Evolutionary conservation across 2,329 filamentous ascomycete species (phyloP).

Genomic region (Chaetothyriales sp.): DNA sequence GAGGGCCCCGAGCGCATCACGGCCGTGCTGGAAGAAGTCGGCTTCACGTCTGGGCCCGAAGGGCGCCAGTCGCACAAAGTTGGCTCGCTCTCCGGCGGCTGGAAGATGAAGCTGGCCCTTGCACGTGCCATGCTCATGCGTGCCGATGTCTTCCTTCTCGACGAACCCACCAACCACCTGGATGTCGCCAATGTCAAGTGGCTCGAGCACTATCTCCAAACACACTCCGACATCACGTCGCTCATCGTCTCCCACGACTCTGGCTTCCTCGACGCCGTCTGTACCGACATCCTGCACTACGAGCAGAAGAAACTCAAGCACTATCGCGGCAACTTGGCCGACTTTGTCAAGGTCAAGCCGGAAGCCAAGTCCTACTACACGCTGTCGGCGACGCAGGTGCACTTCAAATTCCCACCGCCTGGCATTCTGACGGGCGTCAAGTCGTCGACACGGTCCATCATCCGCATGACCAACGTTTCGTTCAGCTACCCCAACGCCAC

Average conservation of each 20-base stretch:
- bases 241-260: constrained; percentile 98
- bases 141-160: constrained; percentile 88
- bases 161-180: constrained; percentile 98
- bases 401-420: constrained; percentile 96
- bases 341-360: constrained; percentile 75
- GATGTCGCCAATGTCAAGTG: constrained; percentile 94
- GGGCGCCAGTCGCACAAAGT: constrained; percentile 82
- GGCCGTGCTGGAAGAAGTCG: constrained; percentile 74
- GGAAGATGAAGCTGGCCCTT: constrained; percentile 99
- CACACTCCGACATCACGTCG: constrained; percentile 91
- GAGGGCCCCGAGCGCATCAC: constrained; percentile 71
- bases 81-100: constrained; percentile 89
- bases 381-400: constrained; percentile 69
- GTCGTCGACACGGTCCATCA: constrained; percentile 82
- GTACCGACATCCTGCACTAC: constrained; percentile 98
- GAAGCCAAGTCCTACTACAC: constrained; percentile 98
- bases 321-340: constrained; percentile 39
- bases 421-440: constrained; percentile 93
- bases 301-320: constrained; percentile 80
- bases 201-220: constrained; percentile 89
- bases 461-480: constrained; percentile 82
- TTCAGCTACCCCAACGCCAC: constrained; percentile 84
- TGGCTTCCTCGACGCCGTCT: constrained; percentile 89
- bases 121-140: constrained; percentile 92
- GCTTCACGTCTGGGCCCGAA: constrained; percentile 79